Evolutionary conservation across 2,329 filamentous ascomycete genomes (phyloP).

Genomic region (Aspergillus latus): DNA sequence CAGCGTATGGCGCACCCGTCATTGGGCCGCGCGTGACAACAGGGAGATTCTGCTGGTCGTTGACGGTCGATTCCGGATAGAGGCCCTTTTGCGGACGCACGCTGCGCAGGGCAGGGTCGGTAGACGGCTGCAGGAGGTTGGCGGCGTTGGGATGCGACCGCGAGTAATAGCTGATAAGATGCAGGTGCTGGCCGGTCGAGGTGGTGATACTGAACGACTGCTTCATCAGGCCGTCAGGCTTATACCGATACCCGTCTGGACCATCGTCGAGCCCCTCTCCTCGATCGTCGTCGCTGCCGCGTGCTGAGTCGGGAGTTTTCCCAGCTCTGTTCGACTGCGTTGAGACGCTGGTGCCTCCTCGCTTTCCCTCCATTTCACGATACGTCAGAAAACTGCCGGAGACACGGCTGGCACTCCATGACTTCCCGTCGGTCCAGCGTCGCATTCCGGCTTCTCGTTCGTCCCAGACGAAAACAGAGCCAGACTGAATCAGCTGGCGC

Average conservation of each 20-base stretch:
- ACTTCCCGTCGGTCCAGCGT: constrained; percentile 97
- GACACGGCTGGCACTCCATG: constrained; percentile 96
- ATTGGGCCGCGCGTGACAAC: constrained; percentile 75
- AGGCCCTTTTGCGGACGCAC: constrained; percentile 89
- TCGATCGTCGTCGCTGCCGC: constrained; percentile 79
- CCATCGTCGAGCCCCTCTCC: constrained; percentile 67
- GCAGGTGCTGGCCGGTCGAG: constrained; percentile 82
- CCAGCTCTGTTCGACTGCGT: constrained; percentile 56
- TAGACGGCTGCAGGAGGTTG: constrained; percentile 76
- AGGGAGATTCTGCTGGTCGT: constrained; percentile 77
- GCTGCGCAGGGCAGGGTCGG: constrained; percentile 73
- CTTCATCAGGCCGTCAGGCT: constrained; percentile 97
- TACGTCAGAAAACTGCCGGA: constrained; percentile 98
- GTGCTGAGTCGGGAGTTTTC: constrained; percentile 80
- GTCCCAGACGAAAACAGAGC: constrained; percentile 99
- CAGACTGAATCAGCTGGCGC: constrained; percentile 89
- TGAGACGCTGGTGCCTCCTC: constrained; percentile 71
- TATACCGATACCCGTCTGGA: constrained; percentile 89
- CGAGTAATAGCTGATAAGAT: constrained; percentile 96
- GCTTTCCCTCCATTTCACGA: constrained; percentile 97
- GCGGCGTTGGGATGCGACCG: constrained; percentile 71
- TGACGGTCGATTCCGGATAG: constrained; percentile 94
- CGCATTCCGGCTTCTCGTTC: constrained; percentile 98
- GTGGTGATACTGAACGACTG: constrained; percentile 99
- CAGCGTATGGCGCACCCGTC: constrained; percentile 55